A percentile compares a stretch with the other conserved stretches of the same genome.
These are phyloP conservation scores for Pochonia chlamydosporia DNA, from an alignment of 2,329 filamentous ascomycete genomes.

Conservation along the genomic window DNA sequence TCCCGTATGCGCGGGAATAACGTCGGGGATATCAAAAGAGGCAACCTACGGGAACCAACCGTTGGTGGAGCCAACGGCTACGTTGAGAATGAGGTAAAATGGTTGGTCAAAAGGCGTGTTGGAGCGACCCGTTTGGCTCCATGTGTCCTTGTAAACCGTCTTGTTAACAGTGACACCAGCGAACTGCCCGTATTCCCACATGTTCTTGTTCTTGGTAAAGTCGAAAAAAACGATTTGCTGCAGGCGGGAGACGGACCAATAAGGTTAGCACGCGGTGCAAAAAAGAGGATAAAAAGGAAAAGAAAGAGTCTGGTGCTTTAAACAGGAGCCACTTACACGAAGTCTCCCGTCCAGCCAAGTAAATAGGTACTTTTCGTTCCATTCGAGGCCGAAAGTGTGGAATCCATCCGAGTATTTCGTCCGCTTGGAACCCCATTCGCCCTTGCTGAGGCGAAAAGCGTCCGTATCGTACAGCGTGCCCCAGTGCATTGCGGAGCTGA, in stretches of 20 bases:
- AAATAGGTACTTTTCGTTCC: slow-evolving; percentile 45
- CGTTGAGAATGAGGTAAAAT: slow-evolving; percentile 45
- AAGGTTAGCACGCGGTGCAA: background rate
- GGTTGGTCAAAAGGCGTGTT: slow-evolving; percentile 44
- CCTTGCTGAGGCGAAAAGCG: slow-evolving; percentile 24
- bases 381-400: slow-evolving; percentile 46
- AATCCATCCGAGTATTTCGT: slow-evolving; percentile 32
- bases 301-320: no score
- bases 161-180: slow-evolving; percentile 31
- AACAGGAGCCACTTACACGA: slow-evolving; percentile 25
- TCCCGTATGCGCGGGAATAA: no score
- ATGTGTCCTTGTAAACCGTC: slow-evolving; percentile 36
- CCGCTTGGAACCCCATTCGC: slow-evolving; percentile 23
- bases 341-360: slow-evolving; percentile 42
- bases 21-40: no score
- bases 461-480: slow-evolving; percentile 23
- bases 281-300: slow-evolving; percentile 12
- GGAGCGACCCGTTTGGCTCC: slow-evolving; percentile 27
- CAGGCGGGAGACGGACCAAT: no score
- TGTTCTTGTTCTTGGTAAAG: slow-evolving; percentile 27
- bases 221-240: slow-evolving; percentile 19
- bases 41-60: slow-evolving; percentile 36
- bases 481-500: slow-evolving; percentile 40
- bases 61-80: slow-evolving; percentile 41
- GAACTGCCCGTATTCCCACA: slow-evolving; percentile 32